Base-by-base conservation (phyloP, 139 green algal species). In the Tetradesmus obliquus region DNA sequence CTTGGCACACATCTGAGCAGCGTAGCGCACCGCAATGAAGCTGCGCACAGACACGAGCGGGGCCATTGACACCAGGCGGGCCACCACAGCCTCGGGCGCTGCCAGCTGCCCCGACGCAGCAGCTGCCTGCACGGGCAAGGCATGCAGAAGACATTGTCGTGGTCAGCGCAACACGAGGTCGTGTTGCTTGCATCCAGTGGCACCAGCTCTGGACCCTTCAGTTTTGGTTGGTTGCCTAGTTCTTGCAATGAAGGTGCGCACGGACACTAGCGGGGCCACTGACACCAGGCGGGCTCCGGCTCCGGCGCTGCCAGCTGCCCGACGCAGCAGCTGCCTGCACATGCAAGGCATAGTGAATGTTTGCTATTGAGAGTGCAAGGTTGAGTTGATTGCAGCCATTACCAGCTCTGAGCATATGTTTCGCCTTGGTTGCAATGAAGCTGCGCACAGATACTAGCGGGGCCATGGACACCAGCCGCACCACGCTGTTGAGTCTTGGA, bases 11-110 rank as follows among this genome's bases (percentile, higher is more conserved):
- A 69, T n/a, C 13, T 87, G 62, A 4, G 91, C 66, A 15, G 86
- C 92, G 1, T 80, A 85, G 0, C 92, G 86, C 45, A 93, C 79
- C 20, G 92, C 91, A 5, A 94, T 87, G 69, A 94, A 93, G 6
- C 32, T 79, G 7, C 79, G 62, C 3, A 94, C 74, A 51, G 83
- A 90, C 17, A n/a, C 55, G 24, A 94, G 82, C 55, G 92, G 92
- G 54, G 90, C 89, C 1, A 89, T 58, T 3, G 91, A 86, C 32
- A 92, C 92, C 13, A 94, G 58, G 17, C 32, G 69, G 19, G 2
- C 76, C 15, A 80, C 71, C 54, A 83, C 85, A 55, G 57, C 80
- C 55, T 82, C 86, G 80, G 55, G 91, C 5, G 45, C 79, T n/a
- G 51, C 84, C 72, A 19, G 20, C 62, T 89, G 84, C 17, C 88